phyloP scores from a whole-genome alignment of 2,329 filamentous ascomycete species.

The Colletotrichum lentis region DNA sequence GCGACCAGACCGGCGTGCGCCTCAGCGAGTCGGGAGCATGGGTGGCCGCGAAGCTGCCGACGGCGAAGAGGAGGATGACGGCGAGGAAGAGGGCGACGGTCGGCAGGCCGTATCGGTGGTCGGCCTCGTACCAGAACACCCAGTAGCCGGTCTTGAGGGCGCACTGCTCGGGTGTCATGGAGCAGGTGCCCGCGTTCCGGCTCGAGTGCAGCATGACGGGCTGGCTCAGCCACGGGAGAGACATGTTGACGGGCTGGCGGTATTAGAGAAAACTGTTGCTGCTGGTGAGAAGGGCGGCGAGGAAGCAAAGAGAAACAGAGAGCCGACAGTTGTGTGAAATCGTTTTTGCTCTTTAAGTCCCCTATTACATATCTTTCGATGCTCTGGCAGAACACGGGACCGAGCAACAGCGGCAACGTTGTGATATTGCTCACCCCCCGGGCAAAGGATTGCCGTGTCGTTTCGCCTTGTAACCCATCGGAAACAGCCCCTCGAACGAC shows the following conservation, averaged over 20 bases:
- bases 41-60: conserved; percentile 50
- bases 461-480: not conserved
- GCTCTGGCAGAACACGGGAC: not conserved
- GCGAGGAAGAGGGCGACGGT: conserved; percentile 63
- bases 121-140: conserved; percentile 53
- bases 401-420: not conserved
- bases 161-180: conserved; percentile 54
- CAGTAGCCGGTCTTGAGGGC: conserved; percentile 56
- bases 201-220: conserved; percentile 53
- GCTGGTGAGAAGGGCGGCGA: not conserved
- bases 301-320: not conserved
- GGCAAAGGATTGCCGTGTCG: not conserved
- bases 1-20: conserved; percentile 15
- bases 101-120: conserved; percentile 60
- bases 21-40: conserved; percentile 49
- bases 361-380: not conserved
- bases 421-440: not conserved
- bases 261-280: not conserved
- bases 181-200: conserved; percentile 45
- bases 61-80: conserved; percentile 57
- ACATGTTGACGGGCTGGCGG: conserved; percentile 7
- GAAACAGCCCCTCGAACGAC: not conserved
- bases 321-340: too few relatives aligned
- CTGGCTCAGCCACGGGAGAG: conserved; percentile 49
- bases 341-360: too few relatives aligned